Percentiles rank a stretch among this genome's conserved stretches.
Evolutionary conservation across 352 stramenopile genomes (phyloP).

Genomic region (Globisporangium alternatum): DNA sequence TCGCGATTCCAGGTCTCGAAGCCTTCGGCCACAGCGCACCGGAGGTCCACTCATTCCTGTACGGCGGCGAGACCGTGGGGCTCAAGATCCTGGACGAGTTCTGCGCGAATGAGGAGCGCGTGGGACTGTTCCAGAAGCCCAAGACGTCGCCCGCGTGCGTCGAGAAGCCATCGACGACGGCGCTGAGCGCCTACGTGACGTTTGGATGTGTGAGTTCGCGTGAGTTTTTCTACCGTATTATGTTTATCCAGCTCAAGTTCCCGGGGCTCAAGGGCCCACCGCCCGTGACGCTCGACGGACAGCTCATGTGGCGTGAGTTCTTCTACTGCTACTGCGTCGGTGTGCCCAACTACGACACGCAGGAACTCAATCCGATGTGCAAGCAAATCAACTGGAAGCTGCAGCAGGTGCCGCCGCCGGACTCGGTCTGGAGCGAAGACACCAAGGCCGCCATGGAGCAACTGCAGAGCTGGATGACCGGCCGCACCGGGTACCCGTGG

Average conservation of each 20-base stretch:
- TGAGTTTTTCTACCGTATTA: conserved; percentile 77
- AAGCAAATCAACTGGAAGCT: conserved; percentile 73
- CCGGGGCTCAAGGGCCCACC: conserved; percentile 72
- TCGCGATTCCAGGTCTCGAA: conserved; percentile 36
- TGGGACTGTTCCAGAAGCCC: conserved; percentile 95
- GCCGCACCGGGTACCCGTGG: conserved; percentile 95
- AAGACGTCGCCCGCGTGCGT: conserved; percentile 89
- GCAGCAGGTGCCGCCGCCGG: conserved; percentile 23
- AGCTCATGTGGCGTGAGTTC: conserved; percentile 96
- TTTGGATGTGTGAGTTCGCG: conserved; percentile 88
- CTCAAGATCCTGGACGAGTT: conserved; percentile 56
- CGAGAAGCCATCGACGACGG: conserved; percentile 89
- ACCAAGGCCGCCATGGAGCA: conserved; percentile 53
- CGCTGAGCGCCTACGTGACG: conserved; percentile 90
- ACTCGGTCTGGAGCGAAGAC: conserved; percentile 25
- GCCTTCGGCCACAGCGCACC: conserved; percentile 38
- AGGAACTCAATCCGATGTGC: conserved; percentile 88
- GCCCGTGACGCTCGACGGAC: conserved; percentile 89
- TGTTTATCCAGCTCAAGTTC: conserved; percentile 90
- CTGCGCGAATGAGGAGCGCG: conserved; percentile 59
- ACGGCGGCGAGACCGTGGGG: conserved; percentile 49
- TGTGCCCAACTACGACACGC: conserved; percentile 84
- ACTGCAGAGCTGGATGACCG: conserved; percentile 87
- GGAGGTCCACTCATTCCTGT: conserved; percentile 40
- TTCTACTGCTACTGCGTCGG: conserved; percentile 82